Base-by-base conservation (phyloP, 2,329 filamentous ascomycete genomes). In the Erysiphe neolycopersici region DNA sequence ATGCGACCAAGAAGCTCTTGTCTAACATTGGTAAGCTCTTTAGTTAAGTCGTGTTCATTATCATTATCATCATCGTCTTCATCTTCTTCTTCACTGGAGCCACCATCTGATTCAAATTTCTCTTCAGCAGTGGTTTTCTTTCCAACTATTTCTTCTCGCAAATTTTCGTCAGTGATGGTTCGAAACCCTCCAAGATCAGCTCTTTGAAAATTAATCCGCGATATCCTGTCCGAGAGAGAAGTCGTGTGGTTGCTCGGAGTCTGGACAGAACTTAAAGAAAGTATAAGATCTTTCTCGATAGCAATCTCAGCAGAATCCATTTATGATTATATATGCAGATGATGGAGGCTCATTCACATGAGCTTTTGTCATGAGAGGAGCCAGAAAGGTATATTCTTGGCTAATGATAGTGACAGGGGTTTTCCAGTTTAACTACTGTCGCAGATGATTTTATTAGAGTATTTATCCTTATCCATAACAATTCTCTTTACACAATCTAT, bases 151-250 rank as follows among this genome's bases (percentile, higher is more conserved):
- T 89, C 76, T 32, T 76, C 69, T 42, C 68, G 68, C 33, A 95
- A 62, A 38, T 73, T 68, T 42, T 73, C 68, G 58, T 92, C 80
- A 42, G 74, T 81, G 49, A 95, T 66, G 51, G 76, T 67, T 46
- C 82, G 76, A 56, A 95, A 91, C 19, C 82, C 80, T 13, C 81
- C 82, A 47, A 79, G 76, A 53, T 91, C 76, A 38, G 38, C 38
- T 19, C 38, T 29, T 22, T 41, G 38, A 37, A 64, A 60, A 51
- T 84, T 79, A 54, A 93, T 77, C 50, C 85, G 82, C 46, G 69
- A 64, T 51, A 94, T 83, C 51, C 87, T 77, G 40, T 78, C 69
- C 45, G 70, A 65, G n/a, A 94, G 65, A 40, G 66, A 69, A 55
- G 69, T 71, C 54, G 63, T 65, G 54, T 62, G 69, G 61, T 64